Base-by-base conservation (phyloP, 768 basidiomycete species). In the Hygrocybe punicea region DNA sequence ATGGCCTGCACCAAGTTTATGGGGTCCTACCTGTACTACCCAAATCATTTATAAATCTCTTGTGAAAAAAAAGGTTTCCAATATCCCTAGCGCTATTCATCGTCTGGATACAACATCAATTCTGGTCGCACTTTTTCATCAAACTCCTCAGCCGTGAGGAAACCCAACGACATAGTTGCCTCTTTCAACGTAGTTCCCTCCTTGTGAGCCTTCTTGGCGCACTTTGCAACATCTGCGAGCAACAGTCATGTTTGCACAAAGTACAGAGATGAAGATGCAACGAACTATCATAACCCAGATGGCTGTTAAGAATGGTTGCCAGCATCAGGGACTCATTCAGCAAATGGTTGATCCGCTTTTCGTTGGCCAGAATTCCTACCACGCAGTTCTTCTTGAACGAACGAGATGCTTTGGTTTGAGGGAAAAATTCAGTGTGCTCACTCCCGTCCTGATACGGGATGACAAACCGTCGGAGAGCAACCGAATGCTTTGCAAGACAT, bases 141-240 rank as follows among this genome's bases (percentile, higher is more conserved):
- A 73, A 98, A 99, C 71, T 95, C 93, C 69, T 96, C 92, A 0
- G 85, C 78, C 1, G 89, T 89, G 65, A 98, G 71, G 72, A 91
- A 86, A 49, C 92, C 93, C 35, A 98, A 82, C 17, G 85, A 73
- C 46, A 98, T 87, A 10, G 94, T 93, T 40, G 97, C 93, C 75
- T 93, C 89, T 79, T 96, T 98, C 71, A 98, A 69, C 58, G 97
- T 98, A 49, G 87, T 91, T 24, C 97, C 97, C 74, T 99, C 94
- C 72, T 89, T 93, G 81, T 98, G 97, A n/a, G 97, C 97, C 73
- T 98, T 98, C 83, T 99, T 99, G 25, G 97, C 97, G 67, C 91
- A 93, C 76, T 91, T 94, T 50, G 97, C 97, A 50, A 98, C 97
- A 74, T 97, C 94, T 98, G 68, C 42, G 40, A 59, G 57, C 16